Evolutionary conservation across 2,329 filamentous ascomycete species (phyloP).

Genomic region (Sclerotinia subarctica): DNA sequence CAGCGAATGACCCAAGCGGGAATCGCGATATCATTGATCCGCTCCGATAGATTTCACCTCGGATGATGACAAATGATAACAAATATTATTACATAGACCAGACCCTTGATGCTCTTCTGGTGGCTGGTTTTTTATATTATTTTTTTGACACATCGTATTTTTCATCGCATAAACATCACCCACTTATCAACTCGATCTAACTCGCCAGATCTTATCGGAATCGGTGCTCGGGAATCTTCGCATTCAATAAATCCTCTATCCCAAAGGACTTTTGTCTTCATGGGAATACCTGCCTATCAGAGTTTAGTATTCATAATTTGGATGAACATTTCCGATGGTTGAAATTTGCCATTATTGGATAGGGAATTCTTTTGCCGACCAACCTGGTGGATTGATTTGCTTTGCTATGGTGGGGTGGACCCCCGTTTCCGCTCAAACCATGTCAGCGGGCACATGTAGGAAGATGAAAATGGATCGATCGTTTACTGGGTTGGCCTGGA

Average conservation of each 20-base stretch:
- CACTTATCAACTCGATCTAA: neutral
- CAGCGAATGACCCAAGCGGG: neutral
- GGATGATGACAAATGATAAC: neutral
- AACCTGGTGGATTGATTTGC: neutral
- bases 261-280: neutral
- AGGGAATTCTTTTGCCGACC: neutral
- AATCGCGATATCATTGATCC: neutral
- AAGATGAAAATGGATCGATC: neutral
- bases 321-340: neutral
- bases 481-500: neutral
- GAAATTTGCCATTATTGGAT: neutral
- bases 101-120: neutral
- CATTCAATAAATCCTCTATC: neutral
- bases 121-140: neutral
- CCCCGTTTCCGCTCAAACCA: neutral
- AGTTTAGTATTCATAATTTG: neutral
- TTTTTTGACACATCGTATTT: slow-evolving; percentile 5
- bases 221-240: neutral
- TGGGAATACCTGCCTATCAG: neutral
- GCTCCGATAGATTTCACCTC: neutral
- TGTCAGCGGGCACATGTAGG: neutral
- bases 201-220: slow-evolving; percentile 11
- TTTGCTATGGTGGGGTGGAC: neutral
- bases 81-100: too few relatives aligned
- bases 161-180: neutral